phyloP scores from a whole-genome alignment of 2,329 filamentous ascomycete species.

The Fusarium virguliforme region DNA sequence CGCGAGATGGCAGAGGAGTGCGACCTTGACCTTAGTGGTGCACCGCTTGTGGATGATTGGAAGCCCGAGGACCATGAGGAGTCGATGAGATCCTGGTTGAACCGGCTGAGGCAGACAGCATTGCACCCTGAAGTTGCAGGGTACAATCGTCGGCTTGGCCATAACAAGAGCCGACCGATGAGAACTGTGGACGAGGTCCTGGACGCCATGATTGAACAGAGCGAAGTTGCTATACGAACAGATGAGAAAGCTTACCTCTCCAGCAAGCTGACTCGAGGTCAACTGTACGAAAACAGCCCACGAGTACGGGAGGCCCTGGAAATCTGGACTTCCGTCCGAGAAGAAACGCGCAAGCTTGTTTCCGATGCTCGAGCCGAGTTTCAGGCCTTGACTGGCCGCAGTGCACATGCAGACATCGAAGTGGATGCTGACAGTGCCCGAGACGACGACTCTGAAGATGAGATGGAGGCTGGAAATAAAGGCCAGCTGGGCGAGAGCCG shows the following conservation, averaged over 20 bases:
- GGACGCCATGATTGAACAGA: conserved; percentile 92
- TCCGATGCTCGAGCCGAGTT: conserved; percentile 76
- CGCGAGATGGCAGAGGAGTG: conserved; percentile 81
- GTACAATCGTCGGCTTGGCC: conserved; percentile 75
- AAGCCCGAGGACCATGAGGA: conserved; percentile 76
- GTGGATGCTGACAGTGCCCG: conserved; percentile 23
- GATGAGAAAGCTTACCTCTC: conserved; percentile 79
- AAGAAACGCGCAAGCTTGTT: conserved; percentile 69
- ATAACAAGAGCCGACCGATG: conserved; percentile 76
- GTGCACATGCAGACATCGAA: conserved; percentile 18
- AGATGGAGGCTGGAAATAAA: conserved; percentile 55
- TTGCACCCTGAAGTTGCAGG: conserved; percentile 87
- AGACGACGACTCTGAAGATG: conserved; percentile 54
- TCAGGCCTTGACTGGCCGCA: conserved; percentile 61
- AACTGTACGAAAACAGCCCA: conserved; percentile 83
- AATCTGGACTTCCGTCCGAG: conserved; percentile 76
- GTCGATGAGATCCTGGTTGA: conserved; percentile 85
- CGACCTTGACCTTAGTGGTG: conserved; percentile 75
- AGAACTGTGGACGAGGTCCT: conserved; percentile 90
- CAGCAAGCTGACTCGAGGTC: conserved; percentile 78
- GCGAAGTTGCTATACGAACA: conserved; percentile 75
- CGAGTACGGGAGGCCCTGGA: conserved; percentile 77
- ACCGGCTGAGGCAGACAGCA: conserved; percentile 84
- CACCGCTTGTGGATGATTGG: conserved; percentile 75
- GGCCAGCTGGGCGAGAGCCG: conserved; percentile 71